Evolutionary conservation across 495 filamentous ascomycete species (phyloP).

Genomic region (Coniosporium apollinis): DNA sequence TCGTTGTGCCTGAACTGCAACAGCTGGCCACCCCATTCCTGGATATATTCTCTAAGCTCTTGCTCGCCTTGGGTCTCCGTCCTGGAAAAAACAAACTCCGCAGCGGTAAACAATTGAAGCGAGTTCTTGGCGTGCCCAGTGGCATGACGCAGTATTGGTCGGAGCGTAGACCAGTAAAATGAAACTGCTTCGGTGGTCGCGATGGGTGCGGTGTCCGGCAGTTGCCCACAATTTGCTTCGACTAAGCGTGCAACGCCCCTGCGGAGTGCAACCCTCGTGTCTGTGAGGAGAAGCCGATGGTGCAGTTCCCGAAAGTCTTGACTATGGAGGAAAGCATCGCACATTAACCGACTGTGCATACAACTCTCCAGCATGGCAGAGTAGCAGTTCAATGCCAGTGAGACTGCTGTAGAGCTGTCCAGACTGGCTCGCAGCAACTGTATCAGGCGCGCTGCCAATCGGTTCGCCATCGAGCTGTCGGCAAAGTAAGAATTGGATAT

Average conservation of each 20-base stretch:
- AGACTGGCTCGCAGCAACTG: not conserved
- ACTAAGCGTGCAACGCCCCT: slow-evolving; percentile 29
- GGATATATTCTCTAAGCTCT: too few relatives aligned
- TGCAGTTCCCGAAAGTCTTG: slow-evolving; percentile 3
- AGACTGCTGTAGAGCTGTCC: too few relatives aligned
- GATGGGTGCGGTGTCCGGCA: too few relatives aligned
- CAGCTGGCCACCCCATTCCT: too few relatives aligned
- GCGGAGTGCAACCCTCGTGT: not conserved
- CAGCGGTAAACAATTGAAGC: too few relatives aligned
- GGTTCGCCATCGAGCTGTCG: too few relatives aligned
- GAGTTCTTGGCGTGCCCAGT: too few relatives aligned
- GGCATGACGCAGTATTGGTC: too few relatives aligned
- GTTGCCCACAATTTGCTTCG: slow-evolving; percentile 14
- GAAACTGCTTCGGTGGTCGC: too few relatives aligned
- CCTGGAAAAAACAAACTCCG: too few relatives aligned
- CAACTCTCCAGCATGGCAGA: not conserved
- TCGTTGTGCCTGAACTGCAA: slow-evolving; percentile 33
- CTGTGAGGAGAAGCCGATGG: not conserved
- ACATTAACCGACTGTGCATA: not conserved
- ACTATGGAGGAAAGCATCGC: not conserved
- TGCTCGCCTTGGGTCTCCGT: too few relatives aligned
- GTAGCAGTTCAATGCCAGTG: not conserved
- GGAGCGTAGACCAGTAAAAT: too few relatives aligned
- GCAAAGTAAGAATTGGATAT: not conserved
- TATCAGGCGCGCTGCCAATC: not conserved